phyloP scores from a whole-genome alignment of 2,329 filamentous ascomycete species.

The Exophiala sideris region DNA sequence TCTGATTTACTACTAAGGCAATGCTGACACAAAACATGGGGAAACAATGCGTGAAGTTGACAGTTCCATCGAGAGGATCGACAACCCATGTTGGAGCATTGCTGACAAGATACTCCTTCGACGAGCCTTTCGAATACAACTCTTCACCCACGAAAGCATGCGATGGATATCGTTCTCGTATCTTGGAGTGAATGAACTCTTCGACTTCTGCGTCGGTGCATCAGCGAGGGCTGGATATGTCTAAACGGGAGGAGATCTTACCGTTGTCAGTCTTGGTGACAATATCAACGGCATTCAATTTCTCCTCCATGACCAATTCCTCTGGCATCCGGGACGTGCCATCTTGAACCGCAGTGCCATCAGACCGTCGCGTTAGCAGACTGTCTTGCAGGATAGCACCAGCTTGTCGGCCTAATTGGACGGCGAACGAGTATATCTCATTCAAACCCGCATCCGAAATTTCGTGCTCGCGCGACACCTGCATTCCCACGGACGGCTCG shows the following conservation, averaged over 20 bases:
- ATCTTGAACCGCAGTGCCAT: background rate
- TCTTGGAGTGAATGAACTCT: constrained; percentile 61
- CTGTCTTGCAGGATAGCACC: constrained; percentile 65
- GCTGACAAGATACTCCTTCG: constrained; percentile 65
- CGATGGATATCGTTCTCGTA: constrained; percentile 58
- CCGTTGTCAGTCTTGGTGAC: constrained; percentile 74
- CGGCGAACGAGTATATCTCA: constrained; percentile 66
- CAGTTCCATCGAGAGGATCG: constrained; percentile 73
- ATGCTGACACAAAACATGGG: constrained; percentile 81
- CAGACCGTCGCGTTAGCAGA: constrained; percentile 53
- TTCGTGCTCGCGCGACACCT: background rate
- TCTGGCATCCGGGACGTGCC: constrained; percentile 29
- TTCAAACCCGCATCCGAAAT: constrained; percentile 49
- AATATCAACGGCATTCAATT: constrained; percentile 72
- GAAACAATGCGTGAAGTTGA: constrained; percentile 77
- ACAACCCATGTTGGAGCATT: constrained; percentile 68
- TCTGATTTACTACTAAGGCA: constrained; percentile 59
- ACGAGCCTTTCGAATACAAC: constrained; percentile 65
- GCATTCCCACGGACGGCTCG: background rate
- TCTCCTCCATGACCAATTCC: constrained; percentile 55
- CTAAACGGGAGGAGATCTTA: constrained; percentile 34
- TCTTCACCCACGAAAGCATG: constrained; percentile 79
- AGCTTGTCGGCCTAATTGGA: constrained; percentile 67
- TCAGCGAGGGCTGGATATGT: background rate
- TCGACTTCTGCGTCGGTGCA: constrained; percentile 59